phyloP scores from a whole-genome alignment of 1,284 basidiomycete species.

The Erythrobasidium hasegawianum region DNA sequence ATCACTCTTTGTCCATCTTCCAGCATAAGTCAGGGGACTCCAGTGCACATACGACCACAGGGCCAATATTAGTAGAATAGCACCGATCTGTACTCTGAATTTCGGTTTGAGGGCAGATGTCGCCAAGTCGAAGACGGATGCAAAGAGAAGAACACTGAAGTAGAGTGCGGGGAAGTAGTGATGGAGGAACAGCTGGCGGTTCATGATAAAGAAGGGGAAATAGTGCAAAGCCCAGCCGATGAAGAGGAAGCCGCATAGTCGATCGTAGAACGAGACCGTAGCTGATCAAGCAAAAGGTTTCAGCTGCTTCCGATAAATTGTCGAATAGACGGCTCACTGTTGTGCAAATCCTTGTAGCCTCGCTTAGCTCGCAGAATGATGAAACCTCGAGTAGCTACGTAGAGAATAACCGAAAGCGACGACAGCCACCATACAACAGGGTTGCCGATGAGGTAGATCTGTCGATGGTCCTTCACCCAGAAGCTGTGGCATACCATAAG shows the following conservation, averaged over 20 bases:
- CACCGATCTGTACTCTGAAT: slow-evolving; percentile 72
- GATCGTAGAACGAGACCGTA: slow-evolving; percentile 85
- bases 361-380: slow-evolving; percentile 84
- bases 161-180: slow-evolving; percentile 96
- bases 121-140: slow-evolving; percentile 75
- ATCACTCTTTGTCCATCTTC: slow-evolving; percentile 74
- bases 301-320: not conserved
- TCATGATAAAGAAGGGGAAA: slow-evolving; percentile 93
- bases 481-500: slow-evolving; percentile 64
- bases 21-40: slow-evolving; percentile 80
- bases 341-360: slow-evolving; percentile 84
- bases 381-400: slow-evolving; percentile 66
- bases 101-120: slow-evolving; percentile 74
- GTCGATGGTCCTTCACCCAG: slow-evolving; percentile 94
- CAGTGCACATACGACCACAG: slow-evolving; percentile 76
- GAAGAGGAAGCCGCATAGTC: slow-evolving; percentile 83
- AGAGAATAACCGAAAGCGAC: slow-evolving; percentile 65
- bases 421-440: slow-evolving; percentile 88
- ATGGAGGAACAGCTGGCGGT: slow-evolving; percentile 91
- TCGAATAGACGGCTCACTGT: slow-evolving; percentile 59
- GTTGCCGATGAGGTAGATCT: slow-evolving; percentile 94
- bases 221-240: slow-evolving; percentile 94
- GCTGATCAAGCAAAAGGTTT: slow-evolving; percentile 53
- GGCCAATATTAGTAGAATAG: slow-evolving; percentile 62
- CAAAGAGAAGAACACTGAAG: slow-evolving; percentile 78